These are phyloP conservation scores for Citrus cavaleriei DNA, from an alignment of 345 rosid species.

Conservation along the genomic window DNA sequence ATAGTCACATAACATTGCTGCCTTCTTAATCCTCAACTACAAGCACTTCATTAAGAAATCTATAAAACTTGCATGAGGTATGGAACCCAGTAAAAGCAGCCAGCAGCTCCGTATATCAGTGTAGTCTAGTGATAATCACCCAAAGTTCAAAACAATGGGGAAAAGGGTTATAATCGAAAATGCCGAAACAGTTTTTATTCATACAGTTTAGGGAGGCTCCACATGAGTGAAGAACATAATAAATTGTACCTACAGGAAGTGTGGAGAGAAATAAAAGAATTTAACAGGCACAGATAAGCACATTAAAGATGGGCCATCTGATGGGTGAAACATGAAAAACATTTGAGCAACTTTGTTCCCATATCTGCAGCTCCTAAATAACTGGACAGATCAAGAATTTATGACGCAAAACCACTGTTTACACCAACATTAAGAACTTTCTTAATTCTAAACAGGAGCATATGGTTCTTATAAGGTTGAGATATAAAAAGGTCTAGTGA, in stretches of 20 bases:
- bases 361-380: neutral
- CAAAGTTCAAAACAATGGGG: neutral
- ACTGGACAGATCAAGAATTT: neutral
- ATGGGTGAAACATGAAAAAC: neutral
- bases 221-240: neutral
- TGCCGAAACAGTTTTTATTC: neutral
- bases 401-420: neutral
- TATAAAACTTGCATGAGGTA: no score
- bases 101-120: no score
- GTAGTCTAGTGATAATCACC: neutral
- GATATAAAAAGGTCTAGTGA: neutral
- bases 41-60: no score
- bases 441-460: neutral
- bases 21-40: neutral
- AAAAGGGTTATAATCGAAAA: neutral
- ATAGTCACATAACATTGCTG: neutral
- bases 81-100: neutral
- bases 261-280: neutral
- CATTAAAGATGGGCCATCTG: neutral
- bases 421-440: neutral
- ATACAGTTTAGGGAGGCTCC: neutral
- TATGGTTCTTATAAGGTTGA: neutral
- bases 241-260: neutral
- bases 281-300: neutral
- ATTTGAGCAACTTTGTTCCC: conserved; percentile 1